These are phyloP conservation scores for Berberis vulgaris DNA, from an alignment of 164 flowering plant species.

Conservation along the genomic window DNA sequence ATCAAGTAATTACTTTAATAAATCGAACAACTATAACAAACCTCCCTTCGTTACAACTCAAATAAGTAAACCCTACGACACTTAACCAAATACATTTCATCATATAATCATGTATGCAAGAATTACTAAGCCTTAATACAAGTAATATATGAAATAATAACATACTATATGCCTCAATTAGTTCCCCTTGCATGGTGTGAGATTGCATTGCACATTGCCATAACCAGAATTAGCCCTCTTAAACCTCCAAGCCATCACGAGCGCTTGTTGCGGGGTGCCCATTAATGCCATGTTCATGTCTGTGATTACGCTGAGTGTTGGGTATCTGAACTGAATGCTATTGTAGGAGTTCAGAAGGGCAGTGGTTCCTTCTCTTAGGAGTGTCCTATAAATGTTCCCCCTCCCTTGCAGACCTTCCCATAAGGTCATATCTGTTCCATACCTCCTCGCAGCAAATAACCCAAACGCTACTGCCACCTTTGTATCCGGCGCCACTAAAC, in stretches of 20 bases:
- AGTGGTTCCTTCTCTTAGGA: conserved; percentile 74
- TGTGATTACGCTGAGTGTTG: conserved; percentile 33
- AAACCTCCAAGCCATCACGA: conserved; percentile 5
- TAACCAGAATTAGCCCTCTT: conserved; percentile 56
- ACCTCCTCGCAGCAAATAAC: conserved; percentile 41
- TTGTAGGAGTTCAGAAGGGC: conserved; percentile 86
- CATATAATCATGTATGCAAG: no score
- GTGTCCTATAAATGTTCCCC: conserved; percentile 74
- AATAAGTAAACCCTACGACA: no score
- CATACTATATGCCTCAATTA: no score
- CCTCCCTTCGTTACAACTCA: no score
- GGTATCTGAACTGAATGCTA: conserved; percentile 53
- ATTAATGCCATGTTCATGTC: conserved; percentile 46
- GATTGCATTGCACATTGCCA: conserved; percentile 39
- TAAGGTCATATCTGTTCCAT: conserved; percentile 72
- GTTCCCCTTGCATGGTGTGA: conserved; percentile 47
- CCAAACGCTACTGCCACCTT: conserved; percentile 79
- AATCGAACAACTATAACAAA: no score
- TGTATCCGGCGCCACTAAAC: conserved; percentile 52
- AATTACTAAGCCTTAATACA: no score
- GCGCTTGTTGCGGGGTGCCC: conserved; percentile 43
- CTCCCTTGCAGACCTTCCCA: conserved; percentile 54
- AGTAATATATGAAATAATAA: no score
- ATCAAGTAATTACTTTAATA: no score
- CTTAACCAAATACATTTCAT: no score